These are phyloP conservation scores for Penicillium crustosum DNA, from an alignment of 2,329 filamentous ascomycete genomes.

Conservation along the genomic window DNA sequence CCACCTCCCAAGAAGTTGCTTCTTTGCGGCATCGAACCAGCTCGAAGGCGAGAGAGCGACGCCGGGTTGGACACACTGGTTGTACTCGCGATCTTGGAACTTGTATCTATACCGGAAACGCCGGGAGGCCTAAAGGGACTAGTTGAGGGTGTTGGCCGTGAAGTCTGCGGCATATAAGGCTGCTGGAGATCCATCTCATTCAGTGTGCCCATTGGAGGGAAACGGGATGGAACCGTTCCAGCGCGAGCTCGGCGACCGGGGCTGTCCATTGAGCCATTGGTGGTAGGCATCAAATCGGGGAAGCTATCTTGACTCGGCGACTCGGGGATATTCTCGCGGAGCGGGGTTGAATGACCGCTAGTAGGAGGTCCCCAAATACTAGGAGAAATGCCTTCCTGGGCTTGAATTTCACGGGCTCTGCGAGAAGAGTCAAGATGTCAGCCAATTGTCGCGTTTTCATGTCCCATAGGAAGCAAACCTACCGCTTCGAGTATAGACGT, in stretches of 20 bases:
- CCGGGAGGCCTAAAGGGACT: conserved; percentile 76
- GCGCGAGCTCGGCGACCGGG: conserved; percentile 79
- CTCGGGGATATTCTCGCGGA: conserved; percentile 96
- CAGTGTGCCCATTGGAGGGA: conserved; percentile 72
- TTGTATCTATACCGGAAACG: conserved; percentile 42
- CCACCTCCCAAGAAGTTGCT: conserved; percentile 63
- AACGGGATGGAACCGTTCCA: conserved; percentile 92
- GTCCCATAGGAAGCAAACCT: conserved; percentile 41
- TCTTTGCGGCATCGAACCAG: conserved; percentile 91
- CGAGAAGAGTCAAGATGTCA: conserved; percentile 11
- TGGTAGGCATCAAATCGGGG: conserved; percentile 77
- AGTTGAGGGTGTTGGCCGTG: conserved; percentile 79
- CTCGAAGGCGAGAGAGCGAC: conserved; percentile 79
- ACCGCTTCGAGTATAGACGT: conserved; percentile 90
- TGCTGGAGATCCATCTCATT: conserved; percentile 58
- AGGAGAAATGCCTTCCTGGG: conserved; percentile 82
- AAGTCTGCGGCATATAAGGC: conserved; percentile 69
- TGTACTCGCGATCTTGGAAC: conserved; percentile 39
- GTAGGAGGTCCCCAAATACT: conserved; percentile 91
- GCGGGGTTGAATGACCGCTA: conserved; percentile 91
- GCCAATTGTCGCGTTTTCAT: conserved; percentile 1
- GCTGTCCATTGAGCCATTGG: conserved; percentile 63
- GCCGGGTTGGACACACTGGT: conserved; percentile 63
- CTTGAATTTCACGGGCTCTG: conserved; percentile 94
- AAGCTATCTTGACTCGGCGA: conserved; percentile 91